Percentiles rank a stretch among this genome's conserved stretches.
Evolutionary conservation across 2,329 filamentous ascomycete genomes (phyloP).

Genomic region (Paraconiothyrium sp.): DNA sequence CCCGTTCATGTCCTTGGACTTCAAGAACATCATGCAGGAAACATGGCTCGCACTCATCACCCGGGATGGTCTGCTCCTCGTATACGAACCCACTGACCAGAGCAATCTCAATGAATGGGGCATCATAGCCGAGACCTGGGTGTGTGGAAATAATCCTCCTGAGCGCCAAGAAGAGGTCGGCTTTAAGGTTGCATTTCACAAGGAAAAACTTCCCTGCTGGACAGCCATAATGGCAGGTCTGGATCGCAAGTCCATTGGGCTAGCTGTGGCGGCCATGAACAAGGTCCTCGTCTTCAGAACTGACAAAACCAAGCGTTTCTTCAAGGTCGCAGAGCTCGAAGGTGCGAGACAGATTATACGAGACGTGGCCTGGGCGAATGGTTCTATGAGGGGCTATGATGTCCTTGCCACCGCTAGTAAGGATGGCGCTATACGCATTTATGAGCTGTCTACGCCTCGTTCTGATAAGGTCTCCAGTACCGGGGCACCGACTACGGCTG

Average conservation of each 20-base stretch:
- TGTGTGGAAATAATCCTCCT: slow-evolving; percentile 70
- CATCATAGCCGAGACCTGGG: slow-evolving; percentile 77
- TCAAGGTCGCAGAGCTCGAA: slow-evolving; percentile 79
- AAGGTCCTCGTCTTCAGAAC: slow-evolving; percentile 85
- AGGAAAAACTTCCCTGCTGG: slow-evolving; percentile 83
- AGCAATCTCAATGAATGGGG: slow-evolving; percentile 82
- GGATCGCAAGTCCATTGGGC: slow-evolving; percentile 76
- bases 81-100: slow-evolving; percentile 86
- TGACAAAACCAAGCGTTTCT: slow-evolving; percentile 78
- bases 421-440: slow-evolving; percentile 90
- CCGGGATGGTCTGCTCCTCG: slow-evolving; percentile 78
- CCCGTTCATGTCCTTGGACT: slow-evolving; percentile 80
- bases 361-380: slow-evolving; percentile 91
- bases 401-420: slow-evolving; percentile 91
- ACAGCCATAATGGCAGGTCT: slow-evolving; percentile 82
- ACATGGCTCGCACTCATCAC: slow-evolving; percentile 88
- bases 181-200: slow-evolving; percentile 88
- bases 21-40: slow-evolving; percentile 84
- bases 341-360: slow-evolving; percentile 81
- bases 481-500: slow-evolving; percentile 31
- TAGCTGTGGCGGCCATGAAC: slow-evolving; percentile 89
- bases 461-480: slow-evolving; percentile 51
- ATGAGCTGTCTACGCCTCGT: slow-evolving; percentile 73
- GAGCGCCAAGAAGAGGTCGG: slow-evolving; percentile 84
- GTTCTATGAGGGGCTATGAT: slow-evolving; percentile 89